These are phyloP conservation scores for Phialophora tarda DNA, from an alignment of 2,329 filamentous ascomycete genomes.

Conservation along the genomic window DNA sequence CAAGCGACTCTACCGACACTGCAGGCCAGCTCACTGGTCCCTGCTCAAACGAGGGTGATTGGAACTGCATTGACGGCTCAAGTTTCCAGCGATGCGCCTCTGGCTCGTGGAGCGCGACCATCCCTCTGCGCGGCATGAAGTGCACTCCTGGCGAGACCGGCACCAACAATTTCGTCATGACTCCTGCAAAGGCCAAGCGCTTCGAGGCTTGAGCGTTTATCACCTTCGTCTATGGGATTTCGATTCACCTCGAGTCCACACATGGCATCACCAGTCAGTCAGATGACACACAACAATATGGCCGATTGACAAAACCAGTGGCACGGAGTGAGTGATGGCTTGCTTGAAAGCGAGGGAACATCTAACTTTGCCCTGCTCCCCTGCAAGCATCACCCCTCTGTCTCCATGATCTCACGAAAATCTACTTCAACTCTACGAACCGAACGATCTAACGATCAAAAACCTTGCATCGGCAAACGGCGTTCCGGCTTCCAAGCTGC, in stretches of 20 bases:
- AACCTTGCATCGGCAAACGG: not conserved
- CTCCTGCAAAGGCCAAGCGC: slow-evolving; percentile 27
- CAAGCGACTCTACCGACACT: slow-evolving; percentile 18
- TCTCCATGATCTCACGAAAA: not conserved
- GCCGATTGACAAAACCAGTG: not conserved
- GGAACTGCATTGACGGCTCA: slow-evolving; percentile 62
- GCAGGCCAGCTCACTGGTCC: slow-evolving; percentile 48
- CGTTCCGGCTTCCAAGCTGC: not conserved
- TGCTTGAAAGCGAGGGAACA: not conserved
- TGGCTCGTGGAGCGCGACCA: slow-evolving; percentile 59
- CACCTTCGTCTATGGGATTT: not conserved
- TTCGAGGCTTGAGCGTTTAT: slow-evolving; percentile 6
- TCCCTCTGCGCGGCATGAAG: slow-evolving; percentile 59
- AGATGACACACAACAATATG: not conserved
- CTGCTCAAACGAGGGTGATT: slow-evolving; percentile 62
- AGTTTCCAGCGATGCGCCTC: slow-evolving; percentile 68
- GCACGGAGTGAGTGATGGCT: not conserved
- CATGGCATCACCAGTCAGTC: not conserved
- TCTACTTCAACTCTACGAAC: slow-evolving; percentile 2
- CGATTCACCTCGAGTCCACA: not conserved
- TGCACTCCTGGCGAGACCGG: slow-evolving; percentile 51
- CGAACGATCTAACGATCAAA: not conserved
- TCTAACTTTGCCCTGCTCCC: not conserved
- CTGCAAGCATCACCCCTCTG: not conserved
- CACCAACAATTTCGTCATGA: slow-evolving; percentile 21